phyloP scores from a whole-genome alignment of 2,329 filamentous ascomycete genomes.

The Sordariomycetes sp. region DNA sequence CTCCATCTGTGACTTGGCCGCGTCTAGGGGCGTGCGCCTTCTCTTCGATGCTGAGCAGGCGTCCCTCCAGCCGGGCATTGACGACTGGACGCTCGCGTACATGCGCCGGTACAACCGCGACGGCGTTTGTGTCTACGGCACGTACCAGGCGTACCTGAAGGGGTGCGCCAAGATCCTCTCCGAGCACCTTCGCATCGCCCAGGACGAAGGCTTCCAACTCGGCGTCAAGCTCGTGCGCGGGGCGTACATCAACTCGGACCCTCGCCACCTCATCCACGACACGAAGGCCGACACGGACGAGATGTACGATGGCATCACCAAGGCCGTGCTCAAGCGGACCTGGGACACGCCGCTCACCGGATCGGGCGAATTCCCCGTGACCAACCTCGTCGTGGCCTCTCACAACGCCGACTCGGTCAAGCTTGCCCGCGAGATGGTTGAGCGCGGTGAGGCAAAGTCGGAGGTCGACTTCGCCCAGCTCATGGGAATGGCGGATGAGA shows the following conservation, averaged over 20 bases:
- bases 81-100: slow-evolving; percentile 68
- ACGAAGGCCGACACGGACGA: slow-evolving; percentile 61
- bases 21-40: slow-evolving; percentile 57
- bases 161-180: slow-evolving; percentile 44
- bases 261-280: slow-evolving; percentile 59
- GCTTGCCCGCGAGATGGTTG: slow-evolving; percentile 40
- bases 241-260: slow-evolving; percentile 62
- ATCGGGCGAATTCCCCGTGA: slow-evolving; percentile 37
- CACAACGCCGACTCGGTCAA: slow-evolving; percentile 70
- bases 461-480: slow-evolving; percentile 52
- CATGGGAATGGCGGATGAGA: slow-evolving; percentile 92
- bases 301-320: slow-evolving; percentile 62
- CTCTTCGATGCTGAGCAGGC: slow-evolving; percentile 84
- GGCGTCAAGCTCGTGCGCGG: slow-evolving; percentile 69
- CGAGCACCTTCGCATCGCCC: slow-evolving; percentile 47
- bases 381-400: slow-evolving; percentile 64
- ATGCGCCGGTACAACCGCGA: slow-evolving; percentile 67
- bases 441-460: slow-evolving; percentile 27
- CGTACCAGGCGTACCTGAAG: slow-evolving; percentile 71
- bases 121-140: slow-evolving; percentile 65
- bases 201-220: slow-evolving; percentile 50
- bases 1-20: slow-evolving; percentile 62
- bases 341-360: slow-evolving; percentile 38
- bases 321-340: slow-evolving; percentile 52
- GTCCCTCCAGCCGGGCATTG: slow-evolving; percentile 66